Conservation (phyloP, 805 yeast genomes). For the Wickerhamiella nectarea region DNA sequence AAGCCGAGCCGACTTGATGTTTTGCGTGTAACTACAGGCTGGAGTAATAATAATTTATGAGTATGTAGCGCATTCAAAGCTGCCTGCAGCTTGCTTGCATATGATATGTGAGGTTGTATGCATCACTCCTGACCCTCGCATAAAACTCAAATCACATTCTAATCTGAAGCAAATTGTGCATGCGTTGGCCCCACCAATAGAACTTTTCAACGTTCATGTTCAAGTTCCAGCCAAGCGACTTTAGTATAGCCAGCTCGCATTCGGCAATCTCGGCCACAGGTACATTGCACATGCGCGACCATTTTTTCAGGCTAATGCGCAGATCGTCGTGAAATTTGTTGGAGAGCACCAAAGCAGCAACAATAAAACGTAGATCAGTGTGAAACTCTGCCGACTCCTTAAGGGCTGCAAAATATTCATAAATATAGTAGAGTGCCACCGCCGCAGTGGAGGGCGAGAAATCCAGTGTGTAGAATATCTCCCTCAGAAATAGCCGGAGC, state of each 20-base stretch:
- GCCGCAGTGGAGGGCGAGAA: constrained; percentile 2
- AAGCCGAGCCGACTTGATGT: no score
- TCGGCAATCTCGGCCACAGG: background rate
- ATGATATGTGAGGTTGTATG: background rate
- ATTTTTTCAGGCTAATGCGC: constrained; percentile 1
- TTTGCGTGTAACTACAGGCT: no score
- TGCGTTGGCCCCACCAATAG: constrained; percentile 5
- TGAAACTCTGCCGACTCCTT: background rate
- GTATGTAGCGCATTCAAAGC: no score
- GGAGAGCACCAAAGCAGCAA: background rate
- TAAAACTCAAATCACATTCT: background rate
- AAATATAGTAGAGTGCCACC: constrained; percentile 1
- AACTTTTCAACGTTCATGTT: background rate
- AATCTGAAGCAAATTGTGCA: background rate
- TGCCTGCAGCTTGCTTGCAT: background rate
- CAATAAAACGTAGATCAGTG: background rate
- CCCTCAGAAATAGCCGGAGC: background rate
- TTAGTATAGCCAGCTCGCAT: constrained; percentile 1
- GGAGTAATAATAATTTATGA: no score
- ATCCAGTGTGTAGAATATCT: background rate
- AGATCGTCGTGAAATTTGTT: constrained; percentile 7
- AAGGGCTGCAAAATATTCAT: background rate
- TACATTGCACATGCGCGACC: constrained; percentile 2
- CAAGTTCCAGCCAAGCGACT: background rate
- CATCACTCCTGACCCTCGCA: background rate